A percentile compares a stretch with the other conserved stretches of the same genome.
phyloP scores from a whole-genome alignment of 768 basidiomycete genomes.

The Astraeus odoratus region DNA sequence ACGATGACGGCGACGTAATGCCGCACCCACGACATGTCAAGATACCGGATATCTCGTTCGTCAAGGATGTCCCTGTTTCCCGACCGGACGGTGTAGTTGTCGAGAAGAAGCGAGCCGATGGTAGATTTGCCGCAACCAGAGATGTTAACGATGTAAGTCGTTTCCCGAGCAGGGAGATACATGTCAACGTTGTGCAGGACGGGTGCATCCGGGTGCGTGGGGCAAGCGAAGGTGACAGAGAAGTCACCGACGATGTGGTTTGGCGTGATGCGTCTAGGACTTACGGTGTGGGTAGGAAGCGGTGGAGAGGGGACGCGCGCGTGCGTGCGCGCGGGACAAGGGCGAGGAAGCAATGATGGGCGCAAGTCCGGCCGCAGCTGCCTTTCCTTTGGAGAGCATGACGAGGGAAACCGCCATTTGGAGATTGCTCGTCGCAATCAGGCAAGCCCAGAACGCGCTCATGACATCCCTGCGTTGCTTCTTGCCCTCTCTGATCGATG shows the following conservation, averaged over 20 bases:
- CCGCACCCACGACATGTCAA: conserved; percentile 67
- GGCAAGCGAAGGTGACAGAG: conserved; percentile 63
- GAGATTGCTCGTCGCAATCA: conserved; percentile 82
- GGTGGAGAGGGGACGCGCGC: conserved; percentile 9
- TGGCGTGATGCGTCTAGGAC: conserved; percentile 63
- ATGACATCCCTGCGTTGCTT: conserved; percentile 73
- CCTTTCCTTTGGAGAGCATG: conserved; percentile 59
- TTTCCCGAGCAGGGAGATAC: conserved; percentile 66
- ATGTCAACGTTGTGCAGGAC: conserved; percentile 57
- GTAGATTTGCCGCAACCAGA: conserved; percentile 78
- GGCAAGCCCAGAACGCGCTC: conserved; percentile 97
- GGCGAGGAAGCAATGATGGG: conserved; percentile 14
- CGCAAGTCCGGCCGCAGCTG: conserved; percentile 22
- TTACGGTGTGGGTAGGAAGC: conserved; percentile 12
- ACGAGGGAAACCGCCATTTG: conserved; percentile 85
- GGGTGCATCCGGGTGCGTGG: conserved; percentile 56
- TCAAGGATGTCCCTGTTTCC: conserved; percentile 63
- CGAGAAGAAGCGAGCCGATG: conserved; percentile 55
- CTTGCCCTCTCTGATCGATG: conserved; percentile 76
- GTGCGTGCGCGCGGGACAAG: conserved; percentile 29
- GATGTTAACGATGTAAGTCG: conserved; percentile 73
- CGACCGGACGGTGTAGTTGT: conserved; percentile 67
- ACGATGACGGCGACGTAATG: conserved; percentile 68
- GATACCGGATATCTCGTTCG: conserved; percentile 68
- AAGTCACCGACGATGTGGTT: conserved; percentile 63